Conservation (phyloP, 2,329 filamentous ascomycete species). For the Aspergillus quadricinctus region DNA sequence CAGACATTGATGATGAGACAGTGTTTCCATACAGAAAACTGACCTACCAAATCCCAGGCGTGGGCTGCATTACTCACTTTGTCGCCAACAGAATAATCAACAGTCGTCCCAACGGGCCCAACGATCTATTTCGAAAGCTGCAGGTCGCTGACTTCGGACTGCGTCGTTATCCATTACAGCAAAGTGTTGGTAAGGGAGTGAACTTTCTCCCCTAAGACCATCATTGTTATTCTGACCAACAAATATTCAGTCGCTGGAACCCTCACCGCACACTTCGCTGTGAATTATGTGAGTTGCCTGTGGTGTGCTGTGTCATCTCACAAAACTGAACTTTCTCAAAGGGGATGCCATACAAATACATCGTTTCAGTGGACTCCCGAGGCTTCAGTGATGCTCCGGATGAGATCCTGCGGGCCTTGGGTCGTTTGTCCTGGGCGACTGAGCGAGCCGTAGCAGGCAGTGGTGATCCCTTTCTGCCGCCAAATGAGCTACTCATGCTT, state of each 20-base stretch:
- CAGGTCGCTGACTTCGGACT: conserved; percentile 45
- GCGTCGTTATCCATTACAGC: conserved; percentile 36
- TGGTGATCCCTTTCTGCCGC: conserved; percentile 30
- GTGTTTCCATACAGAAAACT: conserved; percentile 29
- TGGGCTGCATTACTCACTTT: conserved; percentile 53
- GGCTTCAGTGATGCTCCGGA: conserved; percentile 40
- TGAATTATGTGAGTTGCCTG: conserved; percentile 43
- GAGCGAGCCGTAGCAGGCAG: conserved; percentile 32
- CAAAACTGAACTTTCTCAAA: conserved; percentile 17
- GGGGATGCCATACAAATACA: conserved; percentile 59
- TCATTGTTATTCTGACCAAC: background rate
- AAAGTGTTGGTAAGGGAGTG: conserved; percentile 29
- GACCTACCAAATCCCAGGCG: conserved; percentile 27
- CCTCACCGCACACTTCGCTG: conserved; percentile 45
- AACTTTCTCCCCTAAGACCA: background rate
- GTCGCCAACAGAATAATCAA: conserved; percentile 54
- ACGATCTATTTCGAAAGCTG: conserved; percentile 56
- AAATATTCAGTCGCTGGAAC: conserved; percentile 29
- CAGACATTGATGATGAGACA: conserved; percentile 26
- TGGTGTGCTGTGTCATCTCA: background rate
- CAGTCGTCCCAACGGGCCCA: conserved; percentile 49
- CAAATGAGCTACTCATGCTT: conserved; percentile 55
- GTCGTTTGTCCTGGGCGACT: conserved; percentile 52
- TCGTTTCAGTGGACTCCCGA: conserved; percentile 46
- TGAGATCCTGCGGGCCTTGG: conserved; percentile 43